These are phyloP conservation scores for Climacium dendroides DNA, from an alignment of 225 moss, liverwort and hornwort species.

Conservation along the genomic window DNA sequence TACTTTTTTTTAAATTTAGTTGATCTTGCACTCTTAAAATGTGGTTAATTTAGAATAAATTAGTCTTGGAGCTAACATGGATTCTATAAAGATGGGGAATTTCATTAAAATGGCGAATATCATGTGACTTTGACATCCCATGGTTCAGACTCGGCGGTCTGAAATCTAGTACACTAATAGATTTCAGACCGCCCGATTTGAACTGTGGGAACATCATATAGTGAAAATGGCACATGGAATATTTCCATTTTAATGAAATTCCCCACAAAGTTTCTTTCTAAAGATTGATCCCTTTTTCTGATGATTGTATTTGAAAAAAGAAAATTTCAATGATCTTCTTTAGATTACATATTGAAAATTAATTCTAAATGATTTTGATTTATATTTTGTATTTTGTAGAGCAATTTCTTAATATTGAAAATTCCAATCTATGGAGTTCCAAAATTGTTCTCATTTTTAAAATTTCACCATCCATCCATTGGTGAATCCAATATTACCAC, in stretches of 20 bases:
- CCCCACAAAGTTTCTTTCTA: background rate
- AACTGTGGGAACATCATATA: too few species aligned
- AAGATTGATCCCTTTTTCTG: background rate
- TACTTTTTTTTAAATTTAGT: too few species aligned
- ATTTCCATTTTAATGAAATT: too few species aligned
- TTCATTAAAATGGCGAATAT: too few species aligned
- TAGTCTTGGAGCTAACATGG: background rate
- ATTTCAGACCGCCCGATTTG: too few species aligned
- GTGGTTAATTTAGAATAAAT: background rate
- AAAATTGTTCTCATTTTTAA: background rate
- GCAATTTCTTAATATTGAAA: fast-evolving
- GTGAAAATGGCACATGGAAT: too few species aligned
- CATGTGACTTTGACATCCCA: too few species aligned
- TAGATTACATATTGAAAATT: background rate
- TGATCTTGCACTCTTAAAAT: too few species aligned
- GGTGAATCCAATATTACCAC: background rate
- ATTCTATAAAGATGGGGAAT: too few species aligned
- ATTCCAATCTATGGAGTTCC: background rate
- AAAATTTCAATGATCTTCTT: background rate
- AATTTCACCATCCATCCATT: background rate
- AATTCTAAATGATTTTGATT: background rate
- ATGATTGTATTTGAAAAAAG: background rate
- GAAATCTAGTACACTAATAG: too few species aligned
- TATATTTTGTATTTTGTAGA: background rate
- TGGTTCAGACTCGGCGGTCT: too few species aligned